Evolutionary conservation across 805 yeast species (phyloP), one percentile per base, ranked within the genome.

Genomic region (Schizosaccharomyces octosporus): DNA sequence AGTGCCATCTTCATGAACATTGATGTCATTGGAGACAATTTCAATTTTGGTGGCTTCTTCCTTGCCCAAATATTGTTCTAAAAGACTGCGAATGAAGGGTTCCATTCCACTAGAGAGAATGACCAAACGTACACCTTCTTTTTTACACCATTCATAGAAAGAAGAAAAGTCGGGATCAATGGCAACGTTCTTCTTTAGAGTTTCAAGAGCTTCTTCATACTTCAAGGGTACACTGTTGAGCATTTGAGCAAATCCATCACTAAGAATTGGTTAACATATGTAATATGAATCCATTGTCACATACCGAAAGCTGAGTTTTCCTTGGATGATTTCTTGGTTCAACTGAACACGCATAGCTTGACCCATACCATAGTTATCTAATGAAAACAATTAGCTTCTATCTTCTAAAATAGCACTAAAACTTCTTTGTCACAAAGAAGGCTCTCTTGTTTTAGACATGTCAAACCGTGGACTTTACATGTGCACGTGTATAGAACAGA

Each of bases 61-160:
- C 61, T 77, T 80, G 59, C 96, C 96, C 36, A 89, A 83, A 64
- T 89, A 78, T 62, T 79, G 81, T 61, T 76, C 73, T 64, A 93
- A 76, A 66, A 93, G 76, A 2, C 89, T 90, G 64, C 79, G 78
- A 67, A 93, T 93, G 62, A 93, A 81, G 17, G 96, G 96, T 67
- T 79, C 79, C 97, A 93, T 93, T 36, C 99, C 99, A 62, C 87
- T 80, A 39, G 95, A 84, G 51, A 93, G 87, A 48, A 93, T 87
- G 62, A 90, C 79, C 27, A 93, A 80, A 4, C 97, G 97, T 59
- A 90, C 82, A 60, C 79, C 78, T 66, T 82, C 76, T 42, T 74
- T 76, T 60, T 76, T 77, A 64, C 94, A 83, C 88, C 94, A 93
- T 62, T 80, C 74, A 73, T 84, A 87, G 67, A 89, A 86, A 45